Evolutionary conservation across 331 rosid species (phyloP).

Genomic region (Malus hybrid): DNA sequence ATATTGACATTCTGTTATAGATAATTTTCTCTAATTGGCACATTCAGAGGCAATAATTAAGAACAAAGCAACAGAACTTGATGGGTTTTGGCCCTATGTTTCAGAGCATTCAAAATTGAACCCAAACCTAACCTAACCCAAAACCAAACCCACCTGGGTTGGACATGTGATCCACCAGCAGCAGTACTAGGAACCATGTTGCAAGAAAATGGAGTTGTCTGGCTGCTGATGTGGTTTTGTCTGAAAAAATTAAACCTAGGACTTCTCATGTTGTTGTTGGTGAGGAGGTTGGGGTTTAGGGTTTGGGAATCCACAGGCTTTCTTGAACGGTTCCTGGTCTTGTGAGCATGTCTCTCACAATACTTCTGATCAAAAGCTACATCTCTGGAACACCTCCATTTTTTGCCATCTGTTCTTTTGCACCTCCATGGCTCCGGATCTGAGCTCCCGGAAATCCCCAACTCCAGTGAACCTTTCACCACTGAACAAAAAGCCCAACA

Average conservation of each 20-base stretch:
- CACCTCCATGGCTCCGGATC: slow-evolving; percentile 81
- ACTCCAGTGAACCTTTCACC: slow-evolving; percentile 40
- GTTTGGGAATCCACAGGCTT: slow-evolving; percentile 39
- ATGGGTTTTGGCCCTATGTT: not conserved
- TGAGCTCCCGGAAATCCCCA: slow-evolving; percentile 35
- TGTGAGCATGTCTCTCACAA: slow-evolving; percentile 75
- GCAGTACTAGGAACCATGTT: not conserved
- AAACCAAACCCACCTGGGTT: slow-evolving; percentile 13
- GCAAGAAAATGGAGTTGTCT: not conserved
- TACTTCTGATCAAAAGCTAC: slow-evolving; percentile 59
- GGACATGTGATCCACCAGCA: slow-evolving; percentile 9
- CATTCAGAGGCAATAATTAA: not conserved
- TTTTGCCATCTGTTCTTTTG: slow-evolving; percentile 75
- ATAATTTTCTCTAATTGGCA: not conserved
- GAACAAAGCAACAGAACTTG: slow-evolving; percentile 8
- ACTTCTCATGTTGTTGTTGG: not conserved
- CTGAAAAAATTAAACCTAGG: slow-evolving; percentile 2
- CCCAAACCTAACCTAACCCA: not conserved
- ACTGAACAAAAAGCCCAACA: not conserved
- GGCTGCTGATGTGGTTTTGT: not conserved
- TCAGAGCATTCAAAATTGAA: not conserved
- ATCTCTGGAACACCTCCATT: slow-evolving; percentile 84
- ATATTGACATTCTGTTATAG: too few relatives aligned
- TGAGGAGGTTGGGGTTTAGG: slow-evolving; percentile 2
- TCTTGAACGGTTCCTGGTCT: slow-evolving; percentile 88